A percentile compares a stretch with the other conserved stretches of the same genome.
These are phyloP conservation scores for Paecilomyces sp. DNA, from an alignment of 2,329 filamentous ascomycete species.

Conservation along the genomic window DNA sequence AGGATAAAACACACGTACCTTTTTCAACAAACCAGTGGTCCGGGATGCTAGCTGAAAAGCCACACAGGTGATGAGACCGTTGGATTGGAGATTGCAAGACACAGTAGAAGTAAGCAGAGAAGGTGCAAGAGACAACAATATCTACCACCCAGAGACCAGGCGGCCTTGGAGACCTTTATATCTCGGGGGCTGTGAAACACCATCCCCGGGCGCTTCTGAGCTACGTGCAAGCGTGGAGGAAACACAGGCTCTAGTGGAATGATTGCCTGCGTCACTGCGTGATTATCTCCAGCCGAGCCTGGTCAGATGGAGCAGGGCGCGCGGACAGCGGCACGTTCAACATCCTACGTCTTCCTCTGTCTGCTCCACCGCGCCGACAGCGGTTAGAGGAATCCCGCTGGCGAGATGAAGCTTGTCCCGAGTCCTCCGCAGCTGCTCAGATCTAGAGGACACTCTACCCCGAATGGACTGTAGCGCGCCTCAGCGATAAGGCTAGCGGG, in stretches of 20 bases:
- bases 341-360: not conserved
- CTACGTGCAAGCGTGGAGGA: not conserved
- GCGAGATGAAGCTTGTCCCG: not conserved
- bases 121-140: not conserved
- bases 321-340: not conserved
- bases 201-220: not conserved
- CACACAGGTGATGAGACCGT: no score
- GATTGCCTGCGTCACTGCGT: not conserved
- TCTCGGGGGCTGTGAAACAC: not conserved
- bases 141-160: not conserved
- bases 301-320: not conserved
- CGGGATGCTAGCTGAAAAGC: not conserved
- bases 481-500: not conserved
- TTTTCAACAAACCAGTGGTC: not conserved
- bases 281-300: not conserved
- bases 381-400: not conserved
- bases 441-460: not conserved
- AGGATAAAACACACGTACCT: not conserved
- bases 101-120: not conserved
- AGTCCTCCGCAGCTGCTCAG: not conserved
- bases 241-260: not conserved
- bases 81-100: not conserved
- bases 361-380: not conserved
- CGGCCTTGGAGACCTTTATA: not conserved
- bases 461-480: not conserved